Base-by-base conservation (phyloP, 768 basidiomycete species). In the Ramaria rubella region DNA sequence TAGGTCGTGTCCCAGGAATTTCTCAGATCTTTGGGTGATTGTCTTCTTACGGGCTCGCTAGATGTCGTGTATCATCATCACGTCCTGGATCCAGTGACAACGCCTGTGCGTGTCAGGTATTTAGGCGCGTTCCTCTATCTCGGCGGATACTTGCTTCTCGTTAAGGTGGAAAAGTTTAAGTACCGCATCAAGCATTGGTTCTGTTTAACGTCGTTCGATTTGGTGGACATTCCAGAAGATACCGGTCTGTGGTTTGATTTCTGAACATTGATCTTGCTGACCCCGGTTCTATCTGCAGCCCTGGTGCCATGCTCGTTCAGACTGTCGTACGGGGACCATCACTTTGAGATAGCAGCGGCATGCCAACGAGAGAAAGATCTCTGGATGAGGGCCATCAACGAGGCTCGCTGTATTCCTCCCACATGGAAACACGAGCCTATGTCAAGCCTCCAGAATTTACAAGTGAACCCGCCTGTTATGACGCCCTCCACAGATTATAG, bases 111-210 rank as follows among this genome's bases (percentile, higher is more conserved):
- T 67, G 86, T 87, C 59, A 91, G 90, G 70, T 97, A 96, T 68
- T 77, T 91, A 24, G 94, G 90, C 29, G 88, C 87, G 17, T 95
- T 99, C 69, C 73, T 99, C 43, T 99, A 94, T 64, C 72, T 78
- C 33, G 85, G 87, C 11, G 92, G 89, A 11, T 97, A 92, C 67
- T 70, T 97, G 36, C 77, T 96, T 21, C 73, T 99, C 44, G 90
- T 83, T 61, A 97, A 95, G 72, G 86, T 94, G 38, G 74, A 79
- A 62, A 93, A 90, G 71, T 77, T 81, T 57, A 73, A 71, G 31
- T 99, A 96, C 65, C 91, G 94, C 64, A 84, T 92, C 17, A 81
- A 78, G 59, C 87, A 95, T 67, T 98, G 93, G 88, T 86, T 98
- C 64, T 80, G 83, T 38, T 72, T 96, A 21, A 76, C 78, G 44